Evolutionary conservation across 2,329 filamentous ascomycete species (phyloP), one percentile per base, ranked within the genome.

Genomic region (Botrytis hyacinthi): DNA sequence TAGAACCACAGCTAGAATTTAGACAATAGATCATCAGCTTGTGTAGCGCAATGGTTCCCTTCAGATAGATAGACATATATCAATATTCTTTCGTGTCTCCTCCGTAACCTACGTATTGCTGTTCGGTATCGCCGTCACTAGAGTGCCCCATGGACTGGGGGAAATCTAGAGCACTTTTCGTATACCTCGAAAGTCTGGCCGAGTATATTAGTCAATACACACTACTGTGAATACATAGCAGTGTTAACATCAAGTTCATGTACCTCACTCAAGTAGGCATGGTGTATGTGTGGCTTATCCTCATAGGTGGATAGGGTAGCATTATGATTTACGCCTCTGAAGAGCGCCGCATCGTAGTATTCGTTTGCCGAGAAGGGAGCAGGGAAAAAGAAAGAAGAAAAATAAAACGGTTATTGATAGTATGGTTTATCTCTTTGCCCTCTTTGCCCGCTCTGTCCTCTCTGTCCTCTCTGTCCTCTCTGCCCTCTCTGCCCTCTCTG

Each of bases 291-390:
- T 61, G 67, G 54, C 67, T 60, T 35, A 20, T 42, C 54, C 40
- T 70, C 18, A 70, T 70, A 70, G 67, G 67, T 61, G 40, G 40
- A 22, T 40, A 35, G 20, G 48, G 40, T 44, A 69, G 37, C 48
- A 69, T 69, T 16, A 7, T n/a, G 40, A 44, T 14, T 54, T 26
- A n/a, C 67, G 67, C 67, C 51, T 37, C 48, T 42, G 51, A 69
- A 57, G 37, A 69, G 66, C 66, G 66, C 67, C 67, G 67, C 67
- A 59, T 44, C 1, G 29, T 69, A 69, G 48, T 51, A 26, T 59
- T 42, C 35, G 26, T 29, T 67, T 57, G 46, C 65, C 65, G 22
- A 51, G 40, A 40, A 59, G 57, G 14, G n/a, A 29, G 8, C 7
- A 57, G 51, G 51, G n/a, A 57, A 57, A 29, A 29, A 10, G 51